A percentile compares a stretch with the other conserved stretches of the same genome.
Conservation (phyloP, 768 basidiomycete species). For the Boletus reticuloceps region DNA sequence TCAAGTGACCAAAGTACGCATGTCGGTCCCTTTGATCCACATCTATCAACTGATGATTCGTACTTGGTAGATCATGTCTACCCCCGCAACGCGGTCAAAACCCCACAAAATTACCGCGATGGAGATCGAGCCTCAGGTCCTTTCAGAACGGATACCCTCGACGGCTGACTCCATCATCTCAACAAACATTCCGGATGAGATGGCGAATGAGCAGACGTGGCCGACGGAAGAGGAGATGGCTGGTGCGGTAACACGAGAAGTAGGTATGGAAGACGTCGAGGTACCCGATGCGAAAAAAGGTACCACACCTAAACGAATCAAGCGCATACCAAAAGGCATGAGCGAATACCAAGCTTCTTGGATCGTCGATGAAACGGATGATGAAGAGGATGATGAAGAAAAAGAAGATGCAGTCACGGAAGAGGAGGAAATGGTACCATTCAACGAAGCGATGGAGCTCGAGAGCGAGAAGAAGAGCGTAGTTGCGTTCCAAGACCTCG, state of each 20-base stretch:
- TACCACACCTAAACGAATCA: conserved; percentile 79
- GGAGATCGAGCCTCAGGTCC: conserved; percentile 60
- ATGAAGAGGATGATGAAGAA: conserved; percentile 51
- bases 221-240: conserved; percentile 96
- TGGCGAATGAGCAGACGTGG: conserved; percentile 97
- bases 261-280: conserved; percentile 14
- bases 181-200: conserved; percentile 82
- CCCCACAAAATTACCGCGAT: conserved; percentile 43
- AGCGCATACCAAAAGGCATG: conserved; percentile 89
- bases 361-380: conserved; percentile 84
- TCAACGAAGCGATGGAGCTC: conserved; percentile 52
- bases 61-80: conserved; percentile 62
- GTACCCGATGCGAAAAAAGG: conserved; percentile 66
- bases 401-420: conserved; percentile 36
- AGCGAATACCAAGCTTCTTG: conserved; percentile 97
- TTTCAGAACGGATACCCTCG: conserved; percentile 63
- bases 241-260: conserved; percentile 27
- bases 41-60: neutral
- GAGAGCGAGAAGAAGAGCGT: conserved; percentile 52
- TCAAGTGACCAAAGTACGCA: conserved; percentile 70
- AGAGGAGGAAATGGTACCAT: conserved; percentile 63
- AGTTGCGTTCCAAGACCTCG: conserved; percentile 72
- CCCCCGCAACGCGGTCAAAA: conserved; percentile 42
- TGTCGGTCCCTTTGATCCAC: neutral
- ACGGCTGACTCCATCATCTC: conserved; percentile 85